Evolutionary conservation across 148 eudicot species (phyloP).

Genomic region (Agrostemma githago): DNA sequence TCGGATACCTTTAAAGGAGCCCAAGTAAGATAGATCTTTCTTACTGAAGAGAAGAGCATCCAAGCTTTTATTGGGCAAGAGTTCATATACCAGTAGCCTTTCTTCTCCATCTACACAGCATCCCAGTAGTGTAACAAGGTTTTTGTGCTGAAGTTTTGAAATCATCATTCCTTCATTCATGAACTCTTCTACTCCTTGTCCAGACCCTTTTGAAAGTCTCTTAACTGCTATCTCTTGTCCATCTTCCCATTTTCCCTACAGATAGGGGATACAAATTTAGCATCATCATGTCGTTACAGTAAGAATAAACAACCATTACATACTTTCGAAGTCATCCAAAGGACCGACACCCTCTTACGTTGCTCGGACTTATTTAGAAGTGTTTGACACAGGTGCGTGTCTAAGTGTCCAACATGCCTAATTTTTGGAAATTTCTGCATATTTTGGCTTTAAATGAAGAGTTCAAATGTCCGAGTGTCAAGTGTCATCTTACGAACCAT

Average conservation of each 20-base stretch:
- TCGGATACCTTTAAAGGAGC: not conserved
- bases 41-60: slow-evolving; percentile 12
- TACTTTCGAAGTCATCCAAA: no score
- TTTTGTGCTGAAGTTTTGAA: slow-evolving; percentile 43
- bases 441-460: no score
- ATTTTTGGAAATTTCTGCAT: no score
- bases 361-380: not conserved
- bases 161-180: slow-evolving; percentile 35
- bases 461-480: no score
- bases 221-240: slow-evolving; percentile 38
- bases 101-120: slow-evolving; percentile 37
- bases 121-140: slow-evolving; percentile 38
- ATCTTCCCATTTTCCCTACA: slow-evolving; percentile 28
- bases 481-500: no score
- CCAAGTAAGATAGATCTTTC: not conserved
- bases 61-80: slow-evolving; percentile 36
- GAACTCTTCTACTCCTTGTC: slow-evolving; percentile 40
- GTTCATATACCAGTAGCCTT: slow-evolving; percentile 32
- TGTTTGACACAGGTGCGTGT: no score
- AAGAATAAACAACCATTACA: not conserved
- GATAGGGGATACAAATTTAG: not conserved
- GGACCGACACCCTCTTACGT: no score
- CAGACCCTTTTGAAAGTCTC: slow-evolving; percentile 26
- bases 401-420: no score
- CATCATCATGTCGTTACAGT: not conserved